Evolutionary conservation across 441 rosid genomes (phyloP), one percentile per base, ranked within the genome.

Genomic region (Populus hybrid): DNA sequence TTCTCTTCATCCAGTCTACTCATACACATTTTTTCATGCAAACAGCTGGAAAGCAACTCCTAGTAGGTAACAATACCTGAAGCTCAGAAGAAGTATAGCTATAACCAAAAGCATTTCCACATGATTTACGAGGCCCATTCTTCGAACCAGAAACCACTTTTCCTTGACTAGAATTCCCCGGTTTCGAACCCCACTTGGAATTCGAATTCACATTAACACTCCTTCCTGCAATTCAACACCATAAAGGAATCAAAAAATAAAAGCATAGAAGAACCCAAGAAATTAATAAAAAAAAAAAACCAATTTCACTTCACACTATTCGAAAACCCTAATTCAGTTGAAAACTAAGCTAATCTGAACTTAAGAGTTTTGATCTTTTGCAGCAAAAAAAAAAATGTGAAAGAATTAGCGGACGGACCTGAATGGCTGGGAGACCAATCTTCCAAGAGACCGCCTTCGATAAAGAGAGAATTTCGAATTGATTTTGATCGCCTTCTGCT

Each of bases 41-140:
- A 28, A 50, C 23, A 28, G 59, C 38, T 6, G 26, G 46, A 72
- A 67, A 42, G 5, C 24, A 81, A 70, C 63, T 69, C 32, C 16
- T 24, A 46, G 73, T 42, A 18, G 34, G 38, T 35, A 69, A 76
- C 71, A 70, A 53, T 82, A 91, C 96, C 88, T 79, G 85, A 79
- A n/a, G 70, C 78, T 89, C 77, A 21, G 74, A 10, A 38, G 89
- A 74, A 67, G 98, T 88, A 75, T 95, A 95, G 53, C 42, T 77
- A 75, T 88, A 92, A 30, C 81, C 86, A 72, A 83, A 81, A 40
- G 83, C 78, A 76, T 80, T 82, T 3, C 89, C 84, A 80, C 11
- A 61, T 0, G 83, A 79, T 74, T 79, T 90, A 77, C 61, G 73
- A 2, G 81, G 78, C 67, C 78, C 88, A 77, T 26, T 83, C 35